Conservation (phyloP, 2,329 filamentous ascomycete species). For the Berkeleyomyces basicola region DNA sequence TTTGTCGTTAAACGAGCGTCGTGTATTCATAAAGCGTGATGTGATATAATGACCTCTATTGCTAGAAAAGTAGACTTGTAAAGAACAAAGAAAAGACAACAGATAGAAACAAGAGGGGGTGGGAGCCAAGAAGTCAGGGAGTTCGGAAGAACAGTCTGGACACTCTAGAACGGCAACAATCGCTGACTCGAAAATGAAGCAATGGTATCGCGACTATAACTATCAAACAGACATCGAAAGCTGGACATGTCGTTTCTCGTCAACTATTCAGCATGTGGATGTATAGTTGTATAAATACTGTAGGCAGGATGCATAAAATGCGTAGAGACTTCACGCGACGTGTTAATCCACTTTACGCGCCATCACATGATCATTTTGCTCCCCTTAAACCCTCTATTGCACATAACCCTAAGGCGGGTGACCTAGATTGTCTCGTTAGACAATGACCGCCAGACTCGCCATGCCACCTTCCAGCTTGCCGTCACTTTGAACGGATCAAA, state of each 20-base stretch:
- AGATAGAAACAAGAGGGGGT: not conserved
- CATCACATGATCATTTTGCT: conserved; percentile 5
- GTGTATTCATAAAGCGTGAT: conserved; percentile 1
- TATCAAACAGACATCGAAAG: too few relatives aligned
- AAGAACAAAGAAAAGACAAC: not conserved
- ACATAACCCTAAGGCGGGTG: not conserved
- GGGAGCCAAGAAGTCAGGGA: not conserved
- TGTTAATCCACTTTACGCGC: conserved; percentile 9
- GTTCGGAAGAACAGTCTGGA: too few relatives aligned
- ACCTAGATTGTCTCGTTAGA: conserved; percentile 23
- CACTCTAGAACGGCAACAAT: too few relatives aligned
- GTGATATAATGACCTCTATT: too few relatives aligned
- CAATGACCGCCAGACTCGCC: conserved; percentile 44
- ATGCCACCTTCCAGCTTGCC: conserved; percentile 67
- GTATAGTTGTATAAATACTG: too few relatives aligned
- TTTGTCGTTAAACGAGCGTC: not conserved
- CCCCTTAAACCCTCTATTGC: not conserved
- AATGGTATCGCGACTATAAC: too few relatives aligned
- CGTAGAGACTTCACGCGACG: conserved; percentile 1
- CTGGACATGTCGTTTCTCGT: too few relatives aligned
- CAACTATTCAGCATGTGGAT: too few relatives aligned
- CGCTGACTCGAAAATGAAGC: too few relatives aligned
- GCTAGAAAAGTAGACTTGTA: not conserved
- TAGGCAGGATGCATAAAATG: not conserved
- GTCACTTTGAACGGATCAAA: conserved; percentile 64